These are phyloP conservation scores for Lanmaoa rubissima DNA, from an alignment of 768 basidiomycete genomes.

Conservation along the genomic window DNA sequence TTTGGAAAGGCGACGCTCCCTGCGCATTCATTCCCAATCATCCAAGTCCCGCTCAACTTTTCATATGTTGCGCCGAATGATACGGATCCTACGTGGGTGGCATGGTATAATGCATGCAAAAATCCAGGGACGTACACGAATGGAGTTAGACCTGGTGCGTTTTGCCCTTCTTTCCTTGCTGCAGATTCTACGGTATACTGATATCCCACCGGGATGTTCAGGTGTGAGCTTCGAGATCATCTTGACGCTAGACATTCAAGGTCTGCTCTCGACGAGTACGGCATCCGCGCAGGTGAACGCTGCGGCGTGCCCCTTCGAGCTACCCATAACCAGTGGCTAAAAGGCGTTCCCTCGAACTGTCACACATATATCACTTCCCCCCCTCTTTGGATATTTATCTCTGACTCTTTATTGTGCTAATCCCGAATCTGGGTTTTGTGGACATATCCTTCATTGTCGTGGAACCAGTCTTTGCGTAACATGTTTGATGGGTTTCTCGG, in stretches of 20 bases:
- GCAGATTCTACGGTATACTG: neutral
- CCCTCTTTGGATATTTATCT: constrained; percentile 13
- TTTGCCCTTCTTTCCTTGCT: neutral
- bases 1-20: constrained; percentile 57
- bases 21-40: constrained; percentile 60
- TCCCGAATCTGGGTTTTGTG: constrained; percentile 5
- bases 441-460: constrained; percentile 1
- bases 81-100: constrained; percentile 79
- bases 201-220: constrained; percentile 11
- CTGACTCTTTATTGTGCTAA: constrained; percentile 4
- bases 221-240: constrained; percentile 63
- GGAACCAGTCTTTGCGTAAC: neutral
- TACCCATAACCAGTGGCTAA: constrained; percentile 53
- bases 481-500: neutral
- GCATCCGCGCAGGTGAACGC: constrained; percentile 57
- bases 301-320: constrained; percentile 69
- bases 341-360: neutral
- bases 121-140: constrained; percentile 48
- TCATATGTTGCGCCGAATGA: constrained; percentile 77
- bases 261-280: constrained; percentile 52
- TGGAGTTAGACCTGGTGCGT: constrained; percentile 62
- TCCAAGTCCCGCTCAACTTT: constrained; percentile 80
- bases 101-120: constrained; percentile 78
- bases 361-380: neutral
- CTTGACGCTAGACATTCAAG: constrained; percentile 66